Base-by-base conservation (phyloP, 768 basidiomycete genomes). In the Amyloporia xantha region DNA sequence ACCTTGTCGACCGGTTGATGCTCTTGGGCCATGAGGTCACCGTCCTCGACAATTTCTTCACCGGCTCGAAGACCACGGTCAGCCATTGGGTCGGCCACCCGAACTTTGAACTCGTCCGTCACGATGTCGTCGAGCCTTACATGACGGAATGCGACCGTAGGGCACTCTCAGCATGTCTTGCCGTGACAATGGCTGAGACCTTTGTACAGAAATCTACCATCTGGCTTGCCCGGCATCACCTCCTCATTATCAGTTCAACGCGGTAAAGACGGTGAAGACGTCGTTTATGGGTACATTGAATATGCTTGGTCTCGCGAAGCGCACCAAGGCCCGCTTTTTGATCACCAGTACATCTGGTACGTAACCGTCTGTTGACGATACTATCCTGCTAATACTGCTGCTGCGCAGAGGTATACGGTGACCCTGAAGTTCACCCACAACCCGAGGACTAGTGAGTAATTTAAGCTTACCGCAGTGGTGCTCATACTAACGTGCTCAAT, bases 1-100 rank as follows among this genome's bases (percentile, higher is more conserved):
- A 99, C 70, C 82, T 99, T 41, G 90, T 99, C 46, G 96, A 99
- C 71, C 81, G 96, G 42, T 81, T 98, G 54, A 94, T 99, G 92
- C 78, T 97, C 54, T 81, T 98, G 44, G 96, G 96, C 13, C 96
- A 99, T 63, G 93, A 97, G 66, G 92, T 95, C 58, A 93, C 91
- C 48, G 95, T 97, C 55, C 70, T 96, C 49, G 95, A 98, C 74
- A 97, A 97, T 72, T 99, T 99, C 67, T 99, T 99, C 74, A 97
- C 94, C 21, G 96, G 96, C 13, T 89, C 88, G 48, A 93, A 93
- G 68, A 95, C 92, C n/a, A 95, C 93, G 44, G 88, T 97, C 54
- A 84, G 85, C 56, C 88, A 92, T 60, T 95, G 92, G 92, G 76
- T 92, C 50, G 96, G 96, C 6, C 96, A 99, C 67, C 96, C 96